Base-by-base conservation (phyloP, 495 filamentous ascomycete genomes). In the Saxispiralis lemnorum region DNA sequence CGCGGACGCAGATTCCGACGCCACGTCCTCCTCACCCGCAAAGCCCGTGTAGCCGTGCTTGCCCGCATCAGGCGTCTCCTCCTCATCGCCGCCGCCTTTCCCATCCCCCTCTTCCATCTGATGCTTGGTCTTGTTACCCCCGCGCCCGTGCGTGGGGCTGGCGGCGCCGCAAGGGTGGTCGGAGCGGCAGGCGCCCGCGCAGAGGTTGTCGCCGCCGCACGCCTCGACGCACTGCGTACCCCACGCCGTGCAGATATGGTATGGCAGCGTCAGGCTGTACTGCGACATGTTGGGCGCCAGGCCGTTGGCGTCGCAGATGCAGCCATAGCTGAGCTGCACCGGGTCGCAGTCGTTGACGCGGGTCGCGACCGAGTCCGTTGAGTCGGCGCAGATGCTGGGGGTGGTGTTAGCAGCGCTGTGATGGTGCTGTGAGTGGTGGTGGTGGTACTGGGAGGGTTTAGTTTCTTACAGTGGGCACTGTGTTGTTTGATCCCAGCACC, bases 261-360 rank as follows among this genome's bases (percentile, higher is more conserved):
- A 94, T 7, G 86, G 83, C 21, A 94, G 71, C 5, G 86, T 94
- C 55, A 81, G 71, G 16, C 81, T 81, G 70, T 81, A 94, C 58
- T 93, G 69, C 51, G 79, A 72, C 17, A 81, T 61, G 57, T 93
- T 92, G 48, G 86, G 86, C 31, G 69, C 60, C 47, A 65, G 53
- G 51, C 72, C 70, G 63, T 88, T 79, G 40, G 9, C 24, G 4
- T 35, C 68, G 67, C 86, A 94, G 53, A 84, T 60, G 55, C 86
- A 94, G 48, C 60, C 56, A 63, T 80, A 94, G 33, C 51, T 60
- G 24, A 94, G 68, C 2, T 69, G 69, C 51, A 70, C 58, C 13
- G 79, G 51, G 53, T 82, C 69, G 58, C 86, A 93, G 21, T 56
- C 64, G 60, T 94, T 92, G 14, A 58, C 48, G 6, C 59, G 49